phyloP scores from a whole-genome alignment of 2,329 filamentous ascomycete genomes.

The Ophiostoma pallidulum region DNA sequence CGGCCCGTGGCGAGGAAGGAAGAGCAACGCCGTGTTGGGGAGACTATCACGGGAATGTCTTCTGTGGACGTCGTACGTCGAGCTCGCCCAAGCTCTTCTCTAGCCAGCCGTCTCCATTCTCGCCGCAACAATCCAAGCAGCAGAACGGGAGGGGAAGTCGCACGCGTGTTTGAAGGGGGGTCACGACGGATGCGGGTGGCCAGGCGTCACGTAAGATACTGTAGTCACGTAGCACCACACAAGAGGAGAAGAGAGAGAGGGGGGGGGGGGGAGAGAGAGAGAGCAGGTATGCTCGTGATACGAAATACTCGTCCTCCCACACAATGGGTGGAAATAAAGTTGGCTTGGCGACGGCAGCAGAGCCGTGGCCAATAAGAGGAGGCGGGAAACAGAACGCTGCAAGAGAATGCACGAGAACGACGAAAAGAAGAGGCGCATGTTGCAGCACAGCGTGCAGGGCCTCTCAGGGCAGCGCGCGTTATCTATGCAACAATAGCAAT shows the following conservation, averaged over 20 bases:
- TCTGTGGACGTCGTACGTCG: background rate
- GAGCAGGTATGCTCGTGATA: too few relatives aligned
- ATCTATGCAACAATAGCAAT: conserved; percentile 8
- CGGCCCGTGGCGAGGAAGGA: too few relatives aligned
- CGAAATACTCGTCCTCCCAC: too few relatives aligned
- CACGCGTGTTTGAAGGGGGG: too few relatives aligned
- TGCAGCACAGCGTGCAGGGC: background rate
- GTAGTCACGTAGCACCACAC: too few relatives aligned
- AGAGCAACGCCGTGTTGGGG: too few relatives aligned
- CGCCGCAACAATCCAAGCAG: conserved; percentile 6
- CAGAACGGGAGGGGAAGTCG: too few relatives aligned
- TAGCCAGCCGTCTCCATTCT: background rate
- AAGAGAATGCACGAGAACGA: too few relatives aligned
- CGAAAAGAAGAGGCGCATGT: background rate
- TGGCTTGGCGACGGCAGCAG: too few relatives aligned
- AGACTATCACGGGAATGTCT: background rate
- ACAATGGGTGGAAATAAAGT: too few relatives aligned
- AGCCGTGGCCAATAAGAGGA: too few relatives aligned
- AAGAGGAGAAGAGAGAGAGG: conserved; percentile 2
- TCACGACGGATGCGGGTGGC: background rate
- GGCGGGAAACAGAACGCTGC: too few relatives aligned
- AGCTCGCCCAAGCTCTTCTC: background rate
- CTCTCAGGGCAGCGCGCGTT: background rate
- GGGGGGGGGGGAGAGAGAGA: background rate
- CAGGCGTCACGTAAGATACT: conserved; percentile 12